These are phyloP conservation scores for Heterobasidion irregulare DNA, from an alignment of 1,284 basidiomycete species.

Conservation along the genomic window DNA sequence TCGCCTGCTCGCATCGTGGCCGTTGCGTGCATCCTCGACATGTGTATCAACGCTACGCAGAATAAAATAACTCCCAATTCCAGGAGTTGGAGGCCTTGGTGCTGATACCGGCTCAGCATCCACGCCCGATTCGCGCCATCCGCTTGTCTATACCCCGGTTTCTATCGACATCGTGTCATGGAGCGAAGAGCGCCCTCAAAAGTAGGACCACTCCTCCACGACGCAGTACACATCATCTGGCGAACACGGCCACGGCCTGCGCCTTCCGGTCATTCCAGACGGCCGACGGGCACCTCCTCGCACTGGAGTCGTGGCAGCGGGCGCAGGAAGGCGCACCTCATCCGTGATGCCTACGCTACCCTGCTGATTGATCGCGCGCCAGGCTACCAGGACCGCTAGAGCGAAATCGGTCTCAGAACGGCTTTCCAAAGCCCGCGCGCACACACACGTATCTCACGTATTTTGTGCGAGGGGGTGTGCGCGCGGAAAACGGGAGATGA, in stretches of 20 bases:
- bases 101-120: not conserved
- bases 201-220: conserved; percentile 66
- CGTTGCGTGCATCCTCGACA: not conserved
- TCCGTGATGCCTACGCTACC: conserved; percentile 1
- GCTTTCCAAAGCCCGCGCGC: not conserved
- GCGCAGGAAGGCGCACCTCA: not conserved
- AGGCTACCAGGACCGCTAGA: conserved; percentile 24
- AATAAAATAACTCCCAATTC: not conserved
- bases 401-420: not conserved
- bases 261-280: conserved; percentile 24
- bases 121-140: no score
- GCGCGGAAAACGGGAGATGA: not conserved
- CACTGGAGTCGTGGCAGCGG: conserved; percentile 5
- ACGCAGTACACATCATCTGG: conserved; percentile 57
- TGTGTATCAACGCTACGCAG: not conserved
- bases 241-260: conserved; percentile 43
- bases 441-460: not conserved
- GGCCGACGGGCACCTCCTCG: conserved; percentile 12
- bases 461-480: not conserved
- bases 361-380: conserved; percentile 16
- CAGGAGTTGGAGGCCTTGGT: not conserved
- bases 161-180: no score
- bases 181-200: conserved; percentile 19
- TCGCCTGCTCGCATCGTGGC: not conserved
- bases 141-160: no score